Percentiles rank a stretch among this genome's conserved stretches.
phyloP scores from a whole-genome alignment of 106 monocot genomes.

The Allium cepa region DNA sequence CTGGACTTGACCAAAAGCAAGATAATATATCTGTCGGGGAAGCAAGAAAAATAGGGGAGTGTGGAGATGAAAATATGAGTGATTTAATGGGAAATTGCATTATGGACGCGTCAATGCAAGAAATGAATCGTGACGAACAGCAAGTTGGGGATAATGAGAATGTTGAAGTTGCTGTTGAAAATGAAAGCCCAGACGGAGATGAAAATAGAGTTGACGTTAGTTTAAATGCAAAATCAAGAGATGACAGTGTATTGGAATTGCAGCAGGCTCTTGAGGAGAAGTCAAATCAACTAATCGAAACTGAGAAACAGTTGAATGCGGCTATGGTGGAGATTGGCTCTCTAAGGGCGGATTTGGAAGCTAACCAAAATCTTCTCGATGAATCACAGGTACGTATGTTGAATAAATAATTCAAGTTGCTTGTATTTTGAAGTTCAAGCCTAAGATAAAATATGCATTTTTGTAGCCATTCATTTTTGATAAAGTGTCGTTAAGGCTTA shows the following conservation, averaged over 20 bases:
- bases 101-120: constrained; percentile 76
- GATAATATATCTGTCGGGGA: constrained; percentile 14
- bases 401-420: no score
- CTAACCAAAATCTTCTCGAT: constrained; percentile 71
- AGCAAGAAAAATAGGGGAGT: constrained; percentile 47
- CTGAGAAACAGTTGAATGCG: constrained; percentile 52
- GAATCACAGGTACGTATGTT: constrained; percentile 74
- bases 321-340: constrained; percentile 54
- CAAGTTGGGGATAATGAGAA: constrained; percentile 15
- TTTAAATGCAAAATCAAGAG: constrained; percentile 23
- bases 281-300: constrained; percentile 45
- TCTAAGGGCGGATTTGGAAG: constrained; percentile 66
- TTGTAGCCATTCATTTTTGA: no score
- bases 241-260: constrained; percentile 32
- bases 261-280: constrained; percentile 53
- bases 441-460: no score
- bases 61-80: constrained; percentile 90
- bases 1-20: constrained; percentile 35
- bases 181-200: constrained; percentile 2
- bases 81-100: constrained; percentile 40
- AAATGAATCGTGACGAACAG: constrained; percentile 38
- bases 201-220: background rate
- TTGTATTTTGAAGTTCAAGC: no score
- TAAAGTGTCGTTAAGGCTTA: no score
- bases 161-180: constrained; percentile 23